Percentiles rank a stretch among this genome's conserved stretches.
These are phyloP conservation scores for Vachellia collinsii DNA, from an alignment of 306 rosid species.

Conservation along the genomic window DNA sequence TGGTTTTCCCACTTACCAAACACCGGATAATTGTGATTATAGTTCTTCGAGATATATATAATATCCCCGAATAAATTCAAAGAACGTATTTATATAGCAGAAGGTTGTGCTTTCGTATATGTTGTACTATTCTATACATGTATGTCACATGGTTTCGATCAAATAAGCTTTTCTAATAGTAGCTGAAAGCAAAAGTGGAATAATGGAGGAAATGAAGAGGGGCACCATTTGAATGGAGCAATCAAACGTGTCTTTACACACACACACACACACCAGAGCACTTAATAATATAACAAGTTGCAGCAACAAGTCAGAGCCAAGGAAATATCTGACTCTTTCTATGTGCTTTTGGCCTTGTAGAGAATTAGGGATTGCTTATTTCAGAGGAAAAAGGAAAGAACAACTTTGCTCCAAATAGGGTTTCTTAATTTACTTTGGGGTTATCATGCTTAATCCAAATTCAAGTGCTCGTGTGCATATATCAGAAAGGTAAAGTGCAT, in stretches of 20 bases:
- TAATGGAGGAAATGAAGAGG: neutral
- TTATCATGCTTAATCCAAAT: constrained; percentile 25
- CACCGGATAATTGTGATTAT: neutral
- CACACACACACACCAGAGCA: neutral
- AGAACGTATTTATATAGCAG: neutral
- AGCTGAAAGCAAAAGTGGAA: constrained; percentile 17
- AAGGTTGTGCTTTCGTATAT: constrained; percentile 12
- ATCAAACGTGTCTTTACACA: neutral
- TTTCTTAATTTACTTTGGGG: constrained; percentile 40
- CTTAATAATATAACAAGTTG: constrained; percentile 7
- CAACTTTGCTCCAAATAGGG: constrained; percentile 8
- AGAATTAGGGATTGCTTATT: constrained; percentile 1
- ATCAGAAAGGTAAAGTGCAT: constrained; percentile 32
- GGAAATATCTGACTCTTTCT: neutral
- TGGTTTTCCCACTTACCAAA: constrained; percentile 25
- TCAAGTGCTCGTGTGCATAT: constrained; percentile 15
- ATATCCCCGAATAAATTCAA: constrained; percentile 2
- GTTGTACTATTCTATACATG: constrained; percentile 4
- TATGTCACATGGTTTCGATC: neutral
- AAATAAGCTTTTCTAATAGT: neutral
- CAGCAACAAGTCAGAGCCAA: constrained; percentile 1
- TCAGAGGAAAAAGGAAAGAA: constrained; percentile 10
- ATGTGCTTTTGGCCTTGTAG: constrained; percentile 5
- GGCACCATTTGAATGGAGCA: neutral
- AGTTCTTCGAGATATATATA: constrained; percentile 3